Base-by-base conservation (phyloP, 106 monocot species). In the Dioscorea alata region DNA sequence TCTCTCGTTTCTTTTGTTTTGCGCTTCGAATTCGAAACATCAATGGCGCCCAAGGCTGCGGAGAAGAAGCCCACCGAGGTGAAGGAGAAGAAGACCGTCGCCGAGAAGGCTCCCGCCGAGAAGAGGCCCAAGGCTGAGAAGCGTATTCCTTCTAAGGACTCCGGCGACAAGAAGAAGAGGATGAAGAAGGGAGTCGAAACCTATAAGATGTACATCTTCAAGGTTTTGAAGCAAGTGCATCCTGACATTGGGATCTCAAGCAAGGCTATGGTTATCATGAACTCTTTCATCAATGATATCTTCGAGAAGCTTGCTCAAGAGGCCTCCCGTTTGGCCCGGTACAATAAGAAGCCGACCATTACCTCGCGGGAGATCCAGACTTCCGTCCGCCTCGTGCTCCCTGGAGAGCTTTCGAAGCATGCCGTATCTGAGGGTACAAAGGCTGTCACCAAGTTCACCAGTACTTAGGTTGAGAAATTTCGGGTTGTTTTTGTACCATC, bases 201-300 rank as follows among this genome's bases (percentile, higher is more conserved):
- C 4, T 94, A 94, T 88, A 94, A 94, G 85, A 94, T 90, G 78
- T 94, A 94, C 88, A 94, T 94, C 72, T 94, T 94, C 88, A 95
- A 95, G 88, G 94, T 95, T 15, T 60, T 95, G 52, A 95, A 95
- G 79, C 94, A 95, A 86, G 94, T 95, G 4, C 95, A 91, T 67
- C 95, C 91, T 14, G 95, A 95, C 73, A 91, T 95, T 76, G 95
- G 95, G 57, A 95, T 95, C 67, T 86, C 85, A 28, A 84, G 81
- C 86, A 95, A 95, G 88, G 91, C 95, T 66, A 95, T 95, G 95
- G 78, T 81, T 28, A 94, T 94, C 80, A 94, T 94, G 94, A 91
- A 94, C 88, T 81, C 81, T 63, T 95, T 91, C 83, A 90, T 95
- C 68, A 95, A 95, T 75, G 94, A 95, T 60, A 91, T 91, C 74